Base-by-base conservation (phyloP, 208 protist species). In the Phytomonas francai region DNA sequence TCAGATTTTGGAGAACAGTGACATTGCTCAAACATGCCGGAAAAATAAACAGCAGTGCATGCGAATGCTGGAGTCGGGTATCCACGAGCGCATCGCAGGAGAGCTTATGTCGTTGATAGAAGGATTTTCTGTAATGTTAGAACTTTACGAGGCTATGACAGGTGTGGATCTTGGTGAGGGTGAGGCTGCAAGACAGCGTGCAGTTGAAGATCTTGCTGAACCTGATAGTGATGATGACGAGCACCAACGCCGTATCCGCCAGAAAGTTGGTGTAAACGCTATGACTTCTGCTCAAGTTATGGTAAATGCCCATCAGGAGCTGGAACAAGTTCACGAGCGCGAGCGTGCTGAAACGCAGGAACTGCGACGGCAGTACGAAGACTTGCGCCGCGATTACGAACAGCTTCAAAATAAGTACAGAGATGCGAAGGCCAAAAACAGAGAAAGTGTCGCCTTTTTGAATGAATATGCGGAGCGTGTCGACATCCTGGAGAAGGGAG, bases 391-490 rank as follows among this genome's bases (percentile, higher is more conserved):
- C 59, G 85, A 92, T 73, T 78, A 94, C 73, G 91, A 92, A 69
- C 81, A 96, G 30, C 68, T 96, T 45, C 86, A 93, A 67, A 91
- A 90, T 72, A 96, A 96, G 75, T 96, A 92, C 80, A 96, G 93
- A 74, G 91, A 96, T 62, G 91, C 88, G 32, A 96, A 96, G 81
- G 66, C 72, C 25, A 94, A 93, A 77, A 96, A 94, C 73, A 94
- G 83, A 75, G 81, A 88, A 63, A 84, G 81, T 2, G 76, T 93
- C 28, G 57, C 63, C 29, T 70, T 76, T 32, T 73, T 96, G 25
- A 77, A 94, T 60, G 60, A 83, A 73, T 91, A 89, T 70, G 81
- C 84, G 8, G 74, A 81, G 62, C 82, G 79, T 12, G 75, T 92
- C 27, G 87, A 92, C 39, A 30, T 68, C 34, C 67, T 90, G 0